Evolutionary conservation across 2,329 filamentous ascomycete genomes (phyloP), one percentile per base, ranked within the genome.

Genomic region (Sclerotinia trifoliorum): DNA sequence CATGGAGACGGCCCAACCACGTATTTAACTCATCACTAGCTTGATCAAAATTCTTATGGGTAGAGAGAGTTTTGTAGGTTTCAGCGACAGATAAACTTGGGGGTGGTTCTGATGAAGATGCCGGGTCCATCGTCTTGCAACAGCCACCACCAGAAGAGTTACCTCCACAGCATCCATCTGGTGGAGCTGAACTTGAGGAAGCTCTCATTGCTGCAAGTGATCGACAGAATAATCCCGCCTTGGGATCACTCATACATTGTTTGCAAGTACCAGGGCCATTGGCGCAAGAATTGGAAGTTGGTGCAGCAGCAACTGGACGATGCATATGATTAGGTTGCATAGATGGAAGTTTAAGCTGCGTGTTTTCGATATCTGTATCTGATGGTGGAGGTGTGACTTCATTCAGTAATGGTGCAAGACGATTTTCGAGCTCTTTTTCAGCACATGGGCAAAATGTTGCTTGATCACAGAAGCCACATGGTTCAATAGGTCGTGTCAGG

Each of bases 391-490:
- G 83, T 2, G 83, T 85, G 3, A 81, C 79, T 66, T 84, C 83
- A 2, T 80, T 82, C 68, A 82, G 78, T 46, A 83, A 79, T 19
- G 82, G 80, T 48, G 81, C 78, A 35, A 83, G 72, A 39, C 74
- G 75, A 68, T 77, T 77, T 55, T 76, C 71, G 39, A 72, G 72
- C 3, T 75, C 72, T 48, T 63, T 70, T 24, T 74, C 78, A 46
- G 91, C 91, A 78, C 92, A 95, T 72, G 93, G 88, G 76, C 92
- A 95, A 74, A 92, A 92, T 0, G 90, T 93, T 5, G 90, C 91
- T 69, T 94, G 90, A 70, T 89, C 87, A 79, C 92, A 95, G 80
- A 95, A 95, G 8, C 92, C 92, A 77, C 92, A 95, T 26, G 86
- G 85, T 74, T 94, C 91, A 70, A 86, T 84, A 77, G 77, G 68